Conservation (phyloP, 345 rosid species). For the Gossypium mustelinum region DNA sequence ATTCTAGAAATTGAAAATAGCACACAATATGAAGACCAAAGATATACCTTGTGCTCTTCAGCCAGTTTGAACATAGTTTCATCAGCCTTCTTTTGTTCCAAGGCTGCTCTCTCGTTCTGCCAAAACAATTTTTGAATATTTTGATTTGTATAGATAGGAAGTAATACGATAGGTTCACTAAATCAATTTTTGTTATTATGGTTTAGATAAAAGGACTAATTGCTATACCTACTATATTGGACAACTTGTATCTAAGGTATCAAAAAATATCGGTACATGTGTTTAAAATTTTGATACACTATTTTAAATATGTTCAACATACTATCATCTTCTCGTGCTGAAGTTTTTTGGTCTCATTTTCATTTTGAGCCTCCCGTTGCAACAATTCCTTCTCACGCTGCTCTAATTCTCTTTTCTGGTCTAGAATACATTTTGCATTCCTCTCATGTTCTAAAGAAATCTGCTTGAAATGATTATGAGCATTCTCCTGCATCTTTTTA, state of each 20-base stretch:
- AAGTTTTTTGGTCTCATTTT: conserved; percentile 40
- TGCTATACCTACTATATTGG: too few relatives aligned
- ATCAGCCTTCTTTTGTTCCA: conserved; percentile 73
- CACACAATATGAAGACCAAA: neutral
- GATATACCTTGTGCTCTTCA: conserved; percentile 57
- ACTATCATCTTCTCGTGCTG: conserved; percentile 30
- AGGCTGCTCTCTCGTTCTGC: conserved; percentile 59
- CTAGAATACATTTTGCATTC: conserved; percentile 27
- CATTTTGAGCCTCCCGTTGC: conserved; percentile 41
- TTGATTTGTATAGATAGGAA: neutral
- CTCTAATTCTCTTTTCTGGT: conserved; percentile 32
- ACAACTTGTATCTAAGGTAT: too few relatives aligned
- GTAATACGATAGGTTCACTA: neutral
- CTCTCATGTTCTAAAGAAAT: conserved; percentile 43
- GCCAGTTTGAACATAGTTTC: conserved; percentile 51
- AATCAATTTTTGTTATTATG: neutral
- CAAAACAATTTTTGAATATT: neutral
- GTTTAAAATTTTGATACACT: too few relatives aligned
- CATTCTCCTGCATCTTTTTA: conserved; percentile 37
- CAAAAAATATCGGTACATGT: too few relatives aligned
- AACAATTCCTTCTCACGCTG: conserved; percentile 43
- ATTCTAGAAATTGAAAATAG: neutral
- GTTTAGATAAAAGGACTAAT: too few relatives aligned
- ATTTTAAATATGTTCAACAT: neutral
- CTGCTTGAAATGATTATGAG: conserved; percentile 34